phyloP scores from a whole-genome alignment of 1,284 basidiomycete genomes.

The Puccinia novopanici region DNA sequence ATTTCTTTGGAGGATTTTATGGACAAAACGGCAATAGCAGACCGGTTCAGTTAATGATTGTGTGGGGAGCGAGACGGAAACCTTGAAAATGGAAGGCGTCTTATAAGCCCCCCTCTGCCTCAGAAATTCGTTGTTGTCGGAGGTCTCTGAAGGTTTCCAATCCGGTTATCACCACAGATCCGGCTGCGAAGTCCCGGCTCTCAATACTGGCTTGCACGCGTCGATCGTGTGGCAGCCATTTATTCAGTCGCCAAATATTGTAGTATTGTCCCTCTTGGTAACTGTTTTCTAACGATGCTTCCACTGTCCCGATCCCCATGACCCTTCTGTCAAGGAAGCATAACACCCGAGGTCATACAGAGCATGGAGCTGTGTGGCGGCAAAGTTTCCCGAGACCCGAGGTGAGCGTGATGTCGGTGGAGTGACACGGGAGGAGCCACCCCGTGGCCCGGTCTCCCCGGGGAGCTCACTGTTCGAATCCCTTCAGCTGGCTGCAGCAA shows the following conservation, averaged over 20 bases:
- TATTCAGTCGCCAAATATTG: too few relatives aligned
- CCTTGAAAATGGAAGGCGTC: neutral
- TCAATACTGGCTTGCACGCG: neutral
- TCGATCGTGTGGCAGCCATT: neutral
- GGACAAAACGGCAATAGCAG: too few relatives aligned
- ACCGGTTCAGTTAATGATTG: too few relatives aligned
- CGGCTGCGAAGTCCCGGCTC: conserved; percentile 1
- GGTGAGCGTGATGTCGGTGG: too few relatives aligned
- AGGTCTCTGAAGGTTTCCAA: neutral
- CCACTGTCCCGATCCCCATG: neutral
- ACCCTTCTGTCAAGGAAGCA: neutral
- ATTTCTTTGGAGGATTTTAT: too few relatives aligned
- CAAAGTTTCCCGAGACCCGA: too few relatives aligned
- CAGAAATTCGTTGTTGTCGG: neutral
- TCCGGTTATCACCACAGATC: neutral
- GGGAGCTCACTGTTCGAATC: too few relatives aligned
- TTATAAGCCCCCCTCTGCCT: neutral
- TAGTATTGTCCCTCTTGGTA: neutral
- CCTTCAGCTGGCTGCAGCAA: too few relatives aligned
- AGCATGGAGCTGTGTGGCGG: too few relatives aligned
- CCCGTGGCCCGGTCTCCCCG: too few relatives aligned
- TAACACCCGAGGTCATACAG: neutral
- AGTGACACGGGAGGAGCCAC: too few relatives aligned
- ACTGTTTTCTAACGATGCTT: neutral
- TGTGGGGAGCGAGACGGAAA: neutral